A percentile compares a stretch with the other conserved stretches of the same genome.
phyloP scores from a whole-genome alignment of 2,329 filamentous ascomycete species.

The Fusarium pininemorale region DNA sequence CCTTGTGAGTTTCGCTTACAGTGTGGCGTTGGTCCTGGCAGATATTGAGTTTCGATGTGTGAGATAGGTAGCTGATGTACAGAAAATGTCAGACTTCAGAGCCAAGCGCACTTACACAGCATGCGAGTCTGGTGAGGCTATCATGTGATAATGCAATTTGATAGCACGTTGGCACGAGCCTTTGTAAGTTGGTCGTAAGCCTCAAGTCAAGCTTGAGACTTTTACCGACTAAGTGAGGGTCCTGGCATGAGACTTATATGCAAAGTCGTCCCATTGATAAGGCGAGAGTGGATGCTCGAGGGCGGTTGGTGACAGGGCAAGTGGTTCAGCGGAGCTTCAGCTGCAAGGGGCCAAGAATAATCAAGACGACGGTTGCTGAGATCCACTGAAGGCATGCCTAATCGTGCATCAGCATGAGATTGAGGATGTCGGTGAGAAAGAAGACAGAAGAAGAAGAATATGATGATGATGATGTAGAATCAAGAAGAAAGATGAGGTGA shows the following conservation, averaged over 20 bases:
- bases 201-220: neutral
- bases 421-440: conserved; percentile 30
- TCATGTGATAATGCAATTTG: neutral
- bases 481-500: neutral
- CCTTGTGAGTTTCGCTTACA: neutral
- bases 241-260: conserved; percentile 11
- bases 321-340: conserved; percentile 15
- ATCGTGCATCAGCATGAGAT: neutral
- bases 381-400: conserved; percentile 4
- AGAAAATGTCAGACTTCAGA: neutral
- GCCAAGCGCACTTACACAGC: neutral
- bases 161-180: neutral
- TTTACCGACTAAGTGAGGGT: neutral
- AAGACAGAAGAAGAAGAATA: neutral
- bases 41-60: neutral
- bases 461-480: neutral
- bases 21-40: neutral
- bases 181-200: neutral
- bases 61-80: neutral
- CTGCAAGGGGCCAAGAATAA: conserved; percentile 9
- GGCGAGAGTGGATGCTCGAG: conserved; percentile 9
- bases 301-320: neutral
- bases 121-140: neutral
- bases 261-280: conserved; percentile 17
- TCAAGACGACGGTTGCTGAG: neutral